Base-by-base conservation (phyloP, 1,284 basidiomycete species). In the Cutaneotrichosporon sp. region DNA sequence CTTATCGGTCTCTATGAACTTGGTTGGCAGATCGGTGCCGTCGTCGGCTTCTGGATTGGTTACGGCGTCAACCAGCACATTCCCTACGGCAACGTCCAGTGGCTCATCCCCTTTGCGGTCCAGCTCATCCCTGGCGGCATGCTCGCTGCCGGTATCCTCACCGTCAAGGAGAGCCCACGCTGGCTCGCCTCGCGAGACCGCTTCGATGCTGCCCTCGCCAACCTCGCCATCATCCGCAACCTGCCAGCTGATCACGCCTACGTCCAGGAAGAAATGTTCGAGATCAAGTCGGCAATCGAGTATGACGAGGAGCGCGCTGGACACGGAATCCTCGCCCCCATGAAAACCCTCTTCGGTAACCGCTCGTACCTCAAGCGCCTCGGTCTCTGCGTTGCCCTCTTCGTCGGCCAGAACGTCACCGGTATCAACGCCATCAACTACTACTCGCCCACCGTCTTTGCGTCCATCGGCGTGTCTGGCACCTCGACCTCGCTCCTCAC, bases 51-150 rank as follows among this genome's bases (percentile, higher is more conserved):
- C 77, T 77, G 75, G 83, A 83, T 84, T 57, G 81, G 56, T 56
- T 62, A 62, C 21, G 59, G 38, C 70, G 74, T 74, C 62, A 70
- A 69, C 55, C 84, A 84, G 70, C 83, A 84, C 40, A 81, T 84
- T 30, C 76, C 75, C 21, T 69, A 79, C 40, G 74, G 76, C 46
- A 75, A 60, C 38, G 60, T 38, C 11, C 64, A 73, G 30, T 86
- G 83, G 83, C 69, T 82, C 13, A 82, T 86, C 63, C 83, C 85
- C 2, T 82, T 85, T 62, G 83, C 82, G 1, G 77, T 86, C 9
- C 85, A 86, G 69, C 78, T 86, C 60, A 81, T 85, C 70, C 85
- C 85, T 4, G 84, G 82, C 13, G 83, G 83, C 1, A 46, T 84
- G 7, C 76, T 84, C 52, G 72, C 81, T 51, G 63, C 84, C 56